Base-by-base conservation (phyloP, 2,329 filamentous ascomycete species). In the Alternaria rosae region DNA sequence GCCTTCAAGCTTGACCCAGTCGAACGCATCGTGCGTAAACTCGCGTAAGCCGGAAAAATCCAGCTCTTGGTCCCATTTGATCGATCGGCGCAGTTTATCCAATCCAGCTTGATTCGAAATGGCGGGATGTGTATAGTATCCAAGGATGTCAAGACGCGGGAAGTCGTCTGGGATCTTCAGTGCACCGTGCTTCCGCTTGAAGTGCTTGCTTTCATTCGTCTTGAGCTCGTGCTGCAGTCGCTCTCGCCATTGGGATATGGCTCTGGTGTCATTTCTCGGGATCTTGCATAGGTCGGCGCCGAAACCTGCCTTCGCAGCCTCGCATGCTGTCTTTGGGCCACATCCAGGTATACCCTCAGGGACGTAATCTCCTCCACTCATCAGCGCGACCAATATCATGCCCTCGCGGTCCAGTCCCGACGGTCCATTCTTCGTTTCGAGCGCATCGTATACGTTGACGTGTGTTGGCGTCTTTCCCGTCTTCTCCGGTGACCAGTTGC, bases 281-380 rank as follows among this genome's bases (percentile, higher is more conserved):
- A 95, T 79, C 3, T 81, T 83, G 75, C 91, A 94, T 5, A 98
- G 81, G 35, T 90, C 87, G 60, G 85, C 87, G 2, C 94, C 95
- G 78, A 94, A 98, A 0, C 94, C 93, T 54, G 93, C 95, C 71
- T 88, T 88, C 32, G 94, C 94, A 56, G 95, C 96, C 76, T 97
- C 93, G 68, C 92, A 95, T 0, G 95, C 94, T 11, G 94, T 84
- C 74, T 94, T 97, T 51, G 93, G 88, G 2, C 95, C 95, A 70
- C 94, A 97, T 5, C 92, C 91, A 0, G 92, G 89, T 15, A 99
- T 90, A 0, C 95, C 95, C 57, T 93, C 92, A 0, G 94, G 92
- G 0, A 94, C 84, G 71, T 99, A 99, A 78, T 99, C 95, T 7
- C 95, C 95, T 7, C 95, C 95, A 70, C 94, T 97, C 87, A 99